Evolutionary conservation across 2,329 filamentous ascomycete genomes (phyloP).

Genomic region (Chaetothyriales sp.): DNA sequence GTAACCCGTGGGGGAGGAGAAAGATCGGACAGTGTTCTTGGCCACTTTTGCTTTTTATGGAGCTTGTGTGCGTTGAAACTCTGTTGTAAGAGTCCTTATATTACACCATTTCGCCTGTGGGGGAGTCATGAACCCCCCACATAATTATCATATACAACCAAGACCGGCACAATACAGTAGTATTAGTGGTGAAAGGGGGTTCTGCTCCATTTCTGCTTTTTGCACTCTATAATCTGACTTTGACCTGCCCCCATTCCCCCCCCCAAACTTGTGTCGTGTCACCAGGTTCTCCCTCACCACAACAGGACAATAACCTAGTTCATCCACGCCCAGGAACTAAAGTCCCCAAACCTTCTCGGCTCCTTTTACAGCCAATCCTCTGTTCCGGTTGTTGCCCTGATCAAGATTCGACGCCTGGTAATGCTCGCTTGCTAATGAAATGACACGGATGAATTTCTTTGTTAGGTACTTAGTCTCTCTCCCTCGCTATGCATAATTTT

Average conservation of each 20-base stretch:
- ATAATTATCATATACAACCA: not conserved
- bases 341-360: not conserved
- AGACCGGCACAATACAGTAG: not conserved
- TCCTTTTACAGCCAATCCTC: not conserved
- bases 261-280: not conserved
- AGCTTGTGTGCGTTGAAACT: not conserved
- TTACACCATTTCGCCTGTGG: not conserved
- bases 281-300: not conserved
- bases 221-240: not conserved
- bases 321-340: not conserved
- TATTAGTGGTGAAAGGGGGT: not conserved
- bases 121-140: not conserved
- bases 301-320: not conserved
- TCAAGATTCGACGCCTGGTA: not conserved
- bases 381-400: not conserved
- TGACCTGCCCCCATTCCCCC: too few relatives aligned
- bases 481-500: not conserved
- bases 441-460: not conserved
- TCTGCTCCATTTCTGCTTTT: not conserved
- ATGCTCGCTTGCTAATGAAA: conserved; percentile 3
- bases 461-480: not conserved
- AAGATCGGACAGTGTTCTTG: not conserved
- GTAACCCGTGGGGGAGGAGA: not conserved
- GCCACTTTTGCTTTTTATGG: not conserved
- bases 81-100: not conserved